These are phyloP conservation scores for Takashimella koratensis DNA, from an alignment of 1,284 basidiomycete species.

Conservation along the genomic window DNA sequence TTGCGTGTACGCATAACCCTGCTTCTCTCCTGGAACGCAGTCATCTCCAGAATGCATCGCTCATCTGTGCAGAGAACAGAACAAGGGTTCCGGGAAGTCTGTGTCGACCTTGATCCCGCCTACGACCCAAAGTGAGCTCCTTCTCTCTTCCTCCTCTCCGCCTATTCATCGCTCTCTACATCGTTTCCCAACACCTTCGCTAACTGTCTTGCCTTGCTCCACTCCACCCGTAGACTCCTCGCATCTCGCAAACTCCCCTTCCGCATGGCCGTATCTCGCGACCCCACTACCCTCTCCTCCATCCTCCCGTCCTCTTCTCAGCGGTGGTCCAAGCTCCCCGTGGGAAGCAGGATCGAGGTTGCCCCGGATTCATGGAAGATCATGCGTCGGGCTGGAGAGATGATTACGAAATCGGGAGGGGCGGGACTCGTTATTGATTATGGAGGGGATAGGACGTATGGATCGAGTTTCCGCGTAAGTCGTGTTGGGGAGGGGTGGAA, in stretches of 20 bases:
- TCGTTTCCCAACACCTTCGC: not conserved
- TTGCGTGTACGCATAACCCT: not conserved
- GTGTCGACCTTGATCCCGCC: constrained; percentile 58
- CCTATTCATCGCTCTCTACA: not conserved
- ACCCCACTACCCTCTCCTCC: constrained; percentile 62
- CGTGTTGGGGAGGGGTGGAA: no score
- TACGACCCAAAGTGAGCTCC: constrained; percentile 19
- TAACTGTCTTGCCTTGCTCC: not conserved
- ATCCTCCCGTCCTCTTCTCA: constrained; percentile 66
- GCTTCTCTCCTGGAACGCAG: not conserved
- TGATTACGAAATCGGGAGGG: constrained; percentile 60
- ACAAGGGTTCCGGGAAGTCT: constrained; percentile 82
- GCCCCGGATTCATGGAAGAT: constrained; percentile 67
- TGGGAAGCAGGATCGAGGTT: constrained; percentile 72
- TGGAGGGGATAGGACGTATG: constrained; percentile 68
- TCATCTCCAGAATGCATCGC: no score
- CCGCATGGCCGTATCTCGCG: constrained; percentile 63
- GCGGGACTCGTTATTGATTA: constrained; percentile 88
- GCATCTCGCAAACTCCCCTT: constrained; percentile 46
- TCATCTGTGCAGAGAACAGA: constrained; percentile 64
- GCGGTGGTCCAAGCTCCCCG: constrained; percentile 63
- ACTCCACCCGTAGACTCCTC: constrained; percentile 7
- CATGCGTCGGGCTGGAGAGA: constrained; percentile 62
- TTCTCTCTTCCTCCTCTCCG: not conserved
- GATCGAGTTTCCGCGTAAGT: constrained; percentile 74